phyloP scores from a whole-genome alignment of 495 filamentous ascomycete genomes.

The Tuber borchii region DNA sequence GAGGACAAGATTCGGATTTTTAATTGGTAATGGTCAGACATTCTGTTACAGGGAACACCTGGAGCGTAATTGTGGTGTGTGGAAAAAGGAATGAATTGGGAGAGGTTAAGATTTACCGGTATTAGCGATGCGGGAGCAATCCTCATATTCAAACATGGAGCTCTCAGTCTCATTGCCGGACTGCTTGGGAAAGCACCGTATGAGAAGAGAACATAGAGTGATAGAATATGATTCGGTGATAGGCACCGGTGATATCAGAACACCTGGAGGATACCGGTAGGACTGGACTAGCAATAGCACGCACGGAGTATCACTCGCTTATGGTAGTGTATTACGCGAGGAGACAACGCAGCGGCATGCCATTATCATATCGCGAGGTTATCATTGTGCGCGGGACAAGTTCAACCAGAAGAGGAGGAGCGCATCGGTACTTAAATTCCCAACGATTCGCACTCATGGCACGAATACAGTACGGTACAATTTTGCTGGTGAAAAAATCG shows the following conservation, averaged over 20 bases:
- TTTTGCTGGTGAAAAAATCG: neutral
- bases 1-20: neutral
- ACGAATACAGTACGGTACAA: too few relatives aligned
- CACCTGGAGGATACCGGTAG: neutral
- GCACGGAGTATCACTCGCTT: neutral
- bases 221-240: neutral
- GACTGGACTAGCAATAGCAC: neutral
- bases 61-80: neutral
- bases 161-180: neutral
- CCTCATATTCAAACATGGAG: neutral
- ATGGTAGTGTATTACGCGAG: neutral
- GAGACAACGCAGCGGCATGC: neutral
- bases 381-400: neutral
- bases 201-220: neutral
- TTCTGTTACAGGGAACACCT: neutral
- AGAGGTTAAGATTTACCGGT: neutral
- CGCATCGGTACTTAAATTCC: neutral
- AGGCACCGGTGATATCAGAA: neutral
- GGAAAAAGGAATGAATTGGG: neutral
- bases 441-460: neutral
- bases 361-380: neutral
- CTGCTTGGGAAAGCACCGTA: neutral
- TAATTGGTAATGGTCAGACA: neutral
- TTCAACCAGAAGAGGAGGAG: neutral
- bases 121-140: neutral